A percentile compares a stretch with the other conserved stretches of the same genome.
These are phyloP conservation scores for Kalmusia sp. DNA, from an alignment of 2,329 filamentous ascomycete genomes.

Conservation along the genomic window DNA sequence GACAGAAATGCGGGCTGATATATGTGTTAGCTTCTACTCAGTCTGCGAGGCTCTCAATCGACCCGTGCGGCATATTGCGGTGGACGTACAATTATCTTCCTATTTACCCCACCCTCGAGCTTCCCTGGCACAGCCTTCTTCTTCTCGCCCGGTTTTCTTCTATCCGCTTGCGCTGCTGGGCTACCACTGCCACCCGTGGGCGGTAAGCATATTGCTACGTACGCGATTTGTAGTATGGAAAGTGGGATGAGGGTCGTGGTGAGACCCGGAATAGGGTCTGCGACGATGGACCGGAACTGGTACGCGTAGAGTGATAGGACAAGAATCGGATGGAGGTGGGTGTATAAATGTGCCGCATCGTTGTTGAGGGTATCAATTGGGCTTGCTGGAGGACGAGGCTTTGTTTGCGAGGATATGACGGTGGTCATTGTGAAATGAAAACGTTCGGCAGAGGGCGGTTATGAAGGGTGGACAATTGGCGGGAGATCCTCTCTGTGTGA, in stretches of 20 bases:
- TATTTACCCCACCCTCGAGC: conserved; percentile 31
- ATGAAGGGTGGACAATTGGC: conserved; percentile 2
- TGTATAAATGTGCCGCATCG: conserved; percentile 61
- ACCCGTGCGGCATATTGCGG: background rate
- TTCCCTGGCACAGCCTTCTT: conserved; percentile 34
- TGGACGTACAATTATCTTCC: conserved; percentile 51
- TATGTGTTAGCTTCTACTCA: conserved; percentile 17
- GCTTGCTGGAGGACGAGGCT: conserved; percentile 30
- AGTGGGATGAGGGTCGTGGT: conserved; percentile 67
- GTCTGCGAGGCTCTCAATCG: background rate
- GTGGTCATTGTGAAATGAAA: conserved; percentile 29
- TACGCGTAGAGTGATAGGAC: conserved; percentile 69
- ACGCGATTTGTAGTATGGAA: conserved; percentile 67
- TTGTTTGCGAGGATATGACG: conserved; percentile 29
- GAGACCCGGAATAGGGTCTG: conserved; percentile 72
- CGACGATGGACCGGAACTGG: conserved; percentile 72
- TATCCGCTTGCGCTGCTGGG: conserved; percentile 41
- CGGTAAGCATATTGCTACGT: conserved; percentile 66
- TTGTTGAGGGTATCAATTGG: conserved; percentile 58
- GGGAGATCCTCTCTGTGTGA: no score
- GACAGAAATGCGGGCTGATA: conserved; percentile 74
- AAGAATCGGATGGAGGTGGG: conserved; percentile 71
- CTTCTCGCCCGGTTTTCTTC: conserved; percentile 57
- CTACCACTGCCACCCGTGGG: conserved; percentile 51
- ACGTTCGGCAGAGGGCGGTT: background rate